These are phyloP conservation scores for Wickerhamiella occidentalis DNA, from an alignment of 805 yeast genomes.

Conservation along the genomic window DNA sequence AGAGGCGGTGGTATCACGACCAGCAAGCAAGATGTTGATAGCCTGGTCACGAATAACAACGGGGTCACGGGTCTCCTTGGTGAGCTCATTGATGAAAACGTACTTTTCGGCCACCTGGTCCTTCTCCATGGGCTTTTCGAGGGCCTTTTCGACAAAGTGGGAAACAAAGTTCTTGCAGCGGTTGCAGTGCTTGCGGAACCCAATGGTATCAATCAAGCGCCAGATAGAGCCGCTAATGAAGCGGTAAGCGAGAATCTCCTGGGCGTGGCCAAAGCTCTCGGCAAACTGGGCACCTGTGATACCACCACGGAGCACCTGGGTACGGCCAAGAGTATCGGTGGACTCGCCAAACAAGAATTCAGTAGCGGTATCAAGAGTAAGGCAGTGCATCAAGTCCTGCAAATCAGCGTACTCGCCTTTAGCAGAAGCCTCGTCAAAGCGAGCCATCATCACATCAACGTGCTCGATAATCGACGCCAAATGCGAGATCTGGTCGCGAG, in stretches of 20 bases:
- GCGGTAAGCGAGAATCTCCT: slow-evolving; percentile 15
- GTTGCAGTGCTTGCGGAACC: slow-evolving; percentile 27
- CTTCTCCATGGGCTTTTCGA: slow-evolving; percentile 21
- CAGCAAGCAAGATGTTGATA: slow-evolving; percentile 35
- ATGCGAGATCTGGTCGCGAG: slow-evolving; percentile 26
- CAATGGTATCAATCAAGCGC: slow-evolving; percentile 19
- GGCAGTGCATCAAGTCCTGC: slow-evolving; percentile 19
- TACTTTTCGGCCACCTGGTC: slow-evolving; percentile 20
- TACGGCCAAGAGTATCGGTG: slow-evolving; percentile 16
- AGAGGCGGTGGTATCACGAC: slow-evolving; percentile 38
- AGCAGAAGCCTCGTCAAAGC: slow-evolving; percentile 11
- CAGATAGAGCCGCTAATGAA: slow-evolving; percentile 18
- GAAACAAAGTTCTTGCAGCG: slow-evolving; percentile 30
- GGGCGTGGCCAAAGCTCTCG: slow-evolving; percentile 17
- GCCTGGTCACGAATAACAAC: slow-evolving; percentile 33
- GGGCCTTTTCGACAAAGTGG: slow-evolving; percentile 32
- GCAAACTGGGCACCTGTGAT: slow-evolving; percentile 14
- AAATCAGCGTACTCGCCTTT: slow-evolving; percentile 17
- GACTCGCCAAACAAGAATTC: slow-evolving; percentile 23
- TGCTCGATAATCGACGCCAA: slow-evolving; percentile 19
- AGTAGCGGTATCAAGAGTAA: slow-evolving; percentile 23
- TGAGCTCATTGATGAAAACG: slow-evolving; percentile 24
- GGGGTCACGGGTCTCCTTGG: slow-evolving; percentile 24
- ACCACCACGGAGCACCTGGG: not conserved
- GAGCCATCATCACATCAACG: slow-evolving; percentile 14